phyloP scores from a whole-genome alignment of 2,329 filamentous ascomycete genomes.

The Penicillium sclerotiorum region DNA sequence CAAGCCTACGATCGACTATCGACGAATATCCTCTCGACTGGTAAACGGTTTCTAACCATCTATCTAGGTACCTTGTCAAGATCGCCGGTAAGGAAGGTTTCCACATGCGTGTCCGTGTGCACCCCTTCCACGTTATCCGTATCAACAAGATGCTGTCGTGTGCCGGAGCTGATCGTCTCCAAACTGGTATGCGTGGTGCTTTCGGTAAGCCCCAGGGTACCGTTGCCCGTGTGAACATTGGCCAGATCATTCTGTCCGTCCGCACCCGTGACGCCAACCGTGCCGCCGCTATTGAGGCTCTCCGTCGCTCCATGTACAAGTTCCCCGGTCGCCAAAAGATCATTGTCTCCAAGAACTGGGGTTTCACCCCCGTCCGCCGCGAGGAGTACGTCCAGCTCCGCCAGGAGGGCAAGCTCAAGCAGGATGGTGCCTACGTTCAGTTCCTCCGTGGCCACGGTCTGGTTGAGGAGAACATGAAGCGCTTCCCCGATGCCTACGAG shows the following conservation, averaged over 20 bases:
- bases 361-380: slow-evolving; percentile 96
- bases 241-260: slow-evolving; percentile 97
- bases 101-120: slow-evolving; percentile 76
- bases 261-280: slow-evolving; percentile 96
- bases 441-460: slow-evolving; percentile 94
- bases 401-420: slow-evolving; percentile 88
- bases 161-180: slow-evolving; percentile 99
- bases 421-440: slow-evolving; percentile 99
- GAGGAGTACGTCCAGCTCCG: slow-evolving; percentile 98
- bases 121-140: slow-evolving; percentile 99
- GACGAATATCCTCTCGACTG: neutral
- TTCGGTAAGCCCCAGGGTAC: slow-evolving; percentile 99
- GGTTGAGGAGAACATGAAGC: slow-evolving; percentile 82
- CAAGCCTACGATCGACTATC: neutral
- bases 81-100: slow-evolving; percentile 71
- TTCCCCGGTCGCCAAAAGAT: slow-evolving; percentile 99
- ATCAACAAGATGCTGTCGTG: slow-evolving; percentile 99
- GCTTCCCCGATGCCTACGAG: slow-evolving; percentile 86
- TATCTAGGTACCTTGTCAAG: slow-evolving; percentile 66
- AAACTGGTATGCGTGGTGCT: slow-evolving; percentile 99
- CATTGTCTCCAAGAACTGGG: slow-evolving; percentile 99
- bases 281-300: slow-evolving; percentile 92
- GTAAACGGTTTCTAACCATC: slow-evolving; percentile 10
- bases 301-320: slow-evolving; percentile 99
- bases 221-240: slow-evolving; percentile 99